Evolutionary conservation across 495 filamentous ascomycete species (phyloP).

Genomic region (Podospora bellae-mahoneyi): DNA sequence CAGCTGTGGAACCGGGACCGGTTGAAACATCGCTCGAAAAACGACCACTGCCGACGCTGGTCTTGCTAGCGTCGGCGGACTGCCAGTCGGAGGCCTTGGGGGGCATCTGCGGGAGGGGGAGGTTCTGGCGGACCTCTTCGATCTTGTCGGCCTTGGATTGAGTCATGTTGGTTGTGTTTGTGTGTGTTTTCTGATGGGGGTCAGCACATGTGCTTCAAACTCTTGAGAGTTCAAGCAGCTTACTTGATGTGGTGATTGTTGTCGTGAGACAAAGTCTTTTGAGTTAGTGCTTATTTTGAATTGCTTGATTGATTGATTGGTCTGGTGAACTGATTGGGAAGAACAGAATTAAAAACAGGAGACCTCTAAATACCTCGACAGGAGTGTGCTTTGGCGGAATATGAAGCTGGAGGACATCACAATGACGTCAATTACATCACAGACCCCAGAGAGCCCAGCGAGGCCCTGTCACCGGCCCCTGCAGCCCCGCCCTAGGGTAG

Average conservation of each 20-base stretch:
- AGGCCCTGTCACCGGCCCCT: not conserved
- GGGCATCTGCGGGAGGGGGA: slow-evolving; percentile 75
- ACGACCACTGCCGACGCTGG: slow-evolving; percentile 64
- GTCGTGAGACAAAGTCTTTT: not conserved
- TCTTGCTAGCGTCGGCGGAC: slow-evolving; percentile 61
- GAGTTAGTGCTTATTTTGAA: not conserved
- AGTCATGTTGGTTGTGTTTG: slow-evolving; percentile 27
- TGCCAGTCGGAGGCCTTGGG: slow-evolving; percentile 70
- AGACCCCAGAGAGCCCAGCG: not conserved
- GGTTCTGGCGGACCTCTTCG: slow-evolving; percentile 61
- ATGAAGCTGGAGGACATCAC: not conserved
- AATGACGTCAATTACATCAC: not conserved
- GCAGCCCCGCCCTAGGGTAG: not conserved
- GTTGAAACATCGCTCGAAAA: slow-evolving; percentile 48
- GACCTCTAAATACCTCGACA: not conserved
- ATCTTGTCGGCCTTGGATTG: slow-evolving; percentile 61
- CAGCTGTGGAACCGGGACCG: slow-evolving; percentile 48
- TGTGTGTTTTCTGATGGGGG: not conserved
- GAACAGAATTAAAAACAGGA: not conserved
- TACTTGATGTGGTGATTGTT: not conserved
- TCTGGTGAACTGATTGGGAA: not conserved
- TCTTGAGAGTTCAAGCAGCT: not conserved
- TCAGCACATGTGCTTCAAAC: not conserved
- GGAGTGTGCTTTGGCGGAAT: not conserved
- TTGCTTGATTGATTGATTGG: not conserved